A percentile compares a stretch with the other conserved stretches of the same genome.
phyloP scores from a whole-genome alignment of 305 asterid species.

The Euphrasia arctica region DNA sequence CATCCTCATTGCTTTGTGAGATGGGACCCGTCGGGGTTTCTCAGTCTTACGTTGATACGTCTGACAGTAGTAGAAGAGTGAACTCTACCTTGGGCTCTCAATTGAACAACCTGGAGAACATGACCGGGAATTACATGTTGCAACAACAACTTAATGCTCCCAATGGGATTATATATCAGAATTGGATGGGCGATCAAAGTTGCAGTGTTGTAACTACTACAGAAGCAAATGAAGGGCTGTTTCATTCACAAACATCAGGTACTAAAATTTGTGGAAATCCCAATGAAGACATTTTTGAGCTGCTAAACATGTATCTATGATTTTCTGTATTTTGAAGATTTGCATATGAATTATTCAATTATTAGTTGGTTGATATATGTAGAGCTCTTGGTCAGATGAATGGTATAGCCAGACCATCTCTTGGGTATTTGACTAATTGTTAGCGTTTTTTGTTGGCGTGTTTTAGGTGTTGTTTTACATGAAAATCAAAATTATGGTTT shows the following conservation, averaged over 20 bases:
- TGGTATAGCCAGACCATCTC: conserved; percentile 66
- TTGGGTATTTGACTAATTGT: conserved; percentile 48
- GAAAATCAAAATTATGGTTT: conserved; percentile 35
- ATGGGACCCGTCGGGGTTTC: conserved; percentile 36
- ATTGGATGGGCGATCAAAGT: conserved; percentile 49
- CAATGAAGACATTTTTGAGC: conserved; percentile 29
- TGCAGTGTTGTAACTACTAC: conserved; percentile 32
- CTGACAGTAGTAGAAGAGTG: conserved; percentile 25
- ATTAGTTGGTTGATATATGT: conserved; percentile 31
- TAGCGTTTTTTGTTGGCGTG: conserved; percentile 9
- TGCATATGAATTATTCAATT: not conserved
- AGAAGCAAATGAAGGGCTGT: conserved; percentile 36
- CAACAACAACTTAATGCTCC: conserved; percentile 33
- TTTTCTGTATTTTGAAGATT: conserved; percentile 9
- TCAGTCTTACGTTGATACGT: conserved; percentile 30
- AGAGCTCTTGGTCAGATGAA: conserved; percentile 87
- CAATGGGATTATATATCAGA: conserved; percentile 35
- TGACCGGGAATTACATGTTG: conserved; percentile 28
- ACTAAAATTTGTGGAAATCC: conserved; percentile 36
- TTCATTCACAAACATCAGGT: conserved; percentile 61
- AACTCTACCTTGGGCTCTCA: conserved; percentile 31
- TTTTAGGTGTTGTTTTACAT: conserved; percentile 56
- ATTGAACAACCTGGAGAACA: conserved; percentile 30
- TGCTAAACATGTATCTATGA: conserved; percentile 31
- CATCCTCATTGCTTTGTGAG: conserved; percentile 35